A percentile compares a stretch with the other conserved stretches of the same genome.
phyloP scores from a whole-genome alignment of 2,329 filamentous ascomycete species.

The Neocucurbitaria cava region DNA sequence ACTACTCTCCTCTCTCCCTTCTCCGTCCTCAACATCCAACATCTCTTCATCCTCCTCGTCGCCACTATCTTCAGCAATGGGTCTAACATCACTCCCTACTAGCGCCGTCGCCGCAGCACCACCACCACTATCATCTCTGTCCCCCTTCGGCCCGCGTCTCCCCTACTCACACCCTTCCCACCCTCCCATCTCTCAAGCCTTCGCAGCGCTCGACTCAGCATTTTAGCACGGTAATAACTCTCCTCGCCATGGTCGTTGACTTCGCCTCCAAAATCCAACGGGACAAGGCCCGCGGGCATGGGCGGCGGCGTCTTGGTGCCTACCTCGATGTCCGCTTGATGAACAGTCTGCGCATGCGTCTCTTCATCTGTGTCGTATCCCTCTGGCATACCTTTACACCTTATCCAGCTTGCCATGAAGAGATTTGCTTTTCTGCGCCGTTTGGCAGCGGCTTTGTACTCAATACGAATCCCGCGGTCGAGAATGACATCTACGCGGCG shows the following conservation, averaged over 20 bases:
- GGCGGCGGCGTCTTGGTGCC: conserved; percentile 41
- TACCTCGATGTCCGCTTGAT: conserved; percentile 50
- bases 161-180: conserved; percentile 33
- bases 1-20: background rate
- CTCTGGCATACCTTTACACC: conserved; percentile 60
- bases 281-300: conserved; percentile 63
- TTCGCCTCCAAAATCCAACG: conserved; percentile 62
- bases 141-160: conserved; percentile 27
- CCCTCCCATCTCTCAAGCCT: conserved; percentile 74
- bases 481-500: conserved; percentile 84
- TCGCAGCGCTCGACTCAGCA: conserved; percentile 68
- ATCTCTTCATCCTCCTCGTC: conserved; percentile 20
- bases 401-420: conserved; percentile 70
- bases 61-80: conserved; percentile 6
- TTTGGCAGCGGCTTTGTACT: conserved; percentile 70
- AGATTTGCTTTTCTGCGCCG: conserved; percentile 69
- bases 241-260: conserved; percentile 80
- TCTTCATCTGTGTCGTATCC: conserved; percentile 58
- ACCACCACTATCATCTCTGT: conserved; percentile 6
- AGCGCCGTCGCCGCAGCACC: too few species aligned
- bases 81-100: background rate
- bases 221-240: conserved; percentile 68
- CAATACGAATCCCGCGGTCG: conserved; percentile 72
- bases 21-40: conserved; percentile 39
- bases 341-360: conserved; percentile 22